phyloP scores from a whole-genome alignment of 2,329 filamentous ascomycete species.

The Fusarium beomiforme region DNA sequence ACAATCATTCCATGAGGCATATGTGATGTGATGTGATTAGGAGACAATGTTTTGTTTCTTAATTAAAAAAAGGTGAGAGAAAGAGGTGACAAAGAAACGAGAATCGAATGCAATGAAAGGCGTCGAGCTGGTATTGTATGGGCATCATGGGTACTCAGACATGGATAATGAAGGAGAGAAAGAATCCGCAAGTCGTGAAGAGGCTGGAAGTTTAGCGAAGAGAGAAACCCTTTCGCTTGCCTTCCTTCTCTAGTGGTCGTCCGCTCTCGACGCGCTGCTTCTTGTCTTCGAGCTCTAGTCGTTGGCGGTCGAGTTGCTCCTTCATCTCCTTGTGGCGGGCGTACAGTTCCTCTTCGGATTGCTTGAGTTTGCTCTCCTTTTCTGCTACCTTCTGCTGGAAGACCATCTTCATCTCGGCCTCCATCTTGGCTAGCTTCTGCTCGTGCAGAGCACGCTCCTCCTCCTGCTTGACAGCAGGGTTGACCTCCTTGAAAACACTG shows the following conservation, averaged over 20 bases:
- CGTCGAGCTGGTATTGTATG: constrained; percentile 67
- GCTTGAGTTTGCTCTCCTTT: constrained; percentile 99
- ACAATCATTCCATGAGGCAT: constrained; percentile 48
- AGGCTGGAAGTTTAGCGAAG: constrained; percentile 74
- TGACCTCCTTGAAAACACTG: constrained; percentile 99
- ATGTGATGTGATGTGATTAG: constrained; percentile 46
- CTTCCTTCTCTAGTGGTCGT: constrained; percentile 95
- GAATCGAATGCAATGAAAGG: constrained; percentile 61
- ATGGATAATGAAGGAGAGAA: constrained; percentile 59
- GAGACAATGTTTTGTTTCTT: constrained; percentile 48
- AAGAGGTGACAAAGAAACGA: constrained; percentile 51
- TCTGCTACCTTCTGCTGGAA: constrained; percentile 99
- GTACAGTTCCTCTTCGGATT: constrained; percentile 98
- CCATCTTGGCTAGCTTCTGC: constrained; percentile 99
- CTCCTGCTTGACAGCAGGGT: constrained; percentile 99
- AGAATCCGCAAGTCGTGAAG: constrained; percentile 37
- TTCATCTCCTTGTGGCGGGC: constrained; percentile 99
- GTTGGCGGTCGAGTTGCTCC: constrained; percentile 96
- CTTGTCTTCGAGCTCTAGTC: constrained; percentile 97
- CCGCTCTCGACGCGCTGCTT: constrained; percentile 95
- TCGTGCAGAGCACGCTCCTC: constrained; percentile 98
- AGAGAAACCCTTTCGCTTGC: constrained; percentile 99
- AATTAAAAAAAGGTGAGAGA: constrained; percentile 54
- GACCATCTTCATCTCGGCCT: constrained; percentile 99
- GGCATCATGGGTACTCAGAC: constrained; percentile 68